Evolutionary conservation across 805 yeast species (phyloP).

Genomic region (Suhomyces sp.): DNA sequence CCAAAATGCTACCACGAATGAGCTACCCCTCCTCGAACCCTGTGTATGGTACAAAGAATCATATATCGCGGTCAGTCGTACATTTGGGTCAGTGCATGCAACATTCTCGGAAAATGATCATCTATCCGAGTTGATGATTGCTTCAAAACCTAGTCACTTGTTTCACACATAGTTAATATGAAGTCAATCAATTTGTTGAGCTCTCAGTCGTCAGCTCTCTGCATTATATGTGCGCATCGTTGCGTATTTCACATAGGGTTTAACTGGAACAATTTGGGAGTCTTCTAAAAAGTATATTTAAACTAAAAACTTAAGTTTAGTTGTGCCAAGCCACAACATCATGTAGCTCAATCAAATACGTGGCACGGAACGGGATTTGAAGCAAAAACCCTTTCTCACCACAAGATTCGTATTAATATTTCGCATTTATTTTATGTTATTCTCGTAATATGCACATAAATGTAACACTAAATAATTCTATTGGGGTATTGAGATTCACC

Average conservation of each 20-base stretch:
- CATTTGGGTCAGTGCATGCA: background rate
- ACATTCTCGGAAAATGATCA: background rate
- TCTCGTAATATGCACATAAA: background rate
- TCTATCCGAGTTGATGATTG: background rate
- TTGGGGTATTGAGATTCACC: background rate
- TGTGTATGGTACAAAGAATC: background rate
- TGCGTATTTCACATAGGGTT: background rate
- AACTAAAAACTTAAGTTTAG: background rate
- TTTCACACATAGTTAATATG: background rate
- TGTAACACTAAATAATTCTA: background rate
- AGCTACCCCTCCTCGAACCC: background rate
- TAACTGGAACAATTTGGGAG: background rate
- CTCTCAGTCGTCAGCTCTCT: background rate
- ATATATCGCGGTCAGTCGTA: background rate
- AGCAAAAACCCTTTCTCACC: background rate
- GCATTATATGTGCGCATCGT: background rate
- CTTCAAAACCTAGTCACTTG: background rate
- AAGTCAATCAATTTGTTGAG: background rate
- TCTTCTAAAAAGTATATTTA: background rate
- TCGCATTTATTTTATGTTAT: background rate
- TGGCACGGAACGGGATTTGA: background rate
- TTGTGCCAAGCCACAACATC: background rate
- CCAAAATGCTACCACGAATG: background rate
- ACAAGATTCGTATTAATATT: background rate
- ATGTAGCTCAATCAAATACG: background rate